Evolutionary conservation across 2,329 filamentous ascomycete species (phyloP), one percentile per base, ranked within the genome.

Genomic region (Fusarium sp.): DNA sequence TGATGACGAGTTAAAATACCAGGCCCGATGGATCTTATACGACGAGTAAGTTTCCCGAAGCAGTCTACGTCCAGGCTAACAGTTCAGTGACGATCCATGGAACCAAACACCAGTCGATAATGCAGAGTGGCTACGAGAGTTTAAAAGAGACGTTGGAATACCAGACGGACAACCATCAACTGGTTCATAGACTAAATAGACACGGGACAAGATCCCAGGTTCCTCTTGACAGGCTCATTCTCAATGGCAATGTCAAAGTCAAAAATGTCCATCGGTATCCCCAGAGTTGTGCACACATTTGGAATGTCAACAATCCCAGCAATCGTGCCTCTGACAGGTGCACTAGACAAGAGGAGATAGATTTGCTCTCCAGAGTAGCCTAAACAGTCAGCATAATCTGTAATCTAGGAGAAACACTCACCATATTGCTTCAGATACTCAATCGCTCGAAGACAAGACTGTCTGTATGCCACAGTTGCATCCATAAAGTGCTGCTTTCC

Each of bases 401-500:
- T 25, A 11, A 8, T 2, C 14, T 8, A 14, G 16, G 2, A 0
- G 9, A 6, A 11, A 5, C n/a, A 16, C 66, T 61, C 50, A 75
- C 81, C 82, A 61, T 82, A 83, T 27, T 81, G 81, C 60, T 80
- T 78, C 13, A 83, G 77, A 64, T 83, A 83, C 62, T 83, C 81
- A 38, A 83, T 82, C 1, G 79, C 79, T 77, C 88, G 88, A 33
- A 97, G 85, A 74, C 89, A 92, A 0, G 94, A 95, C 85, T 97
- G 94, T 13, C 95, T 88, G 79, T 98, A 97, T 6, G 95, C 95
- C 6, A 97, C 91, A 0, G 94, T 95, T 3, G 95, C 91, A 81
- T 98, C 95, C 82, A 97, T 87, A 80, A 94, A 97, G 80, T 97
- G 93, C 84, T 98, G 95, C 83, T 95, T 97, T 10, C 95, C 95